A percentile compares a stretch with the other conserved stretches of the same genome.
These are phyloP conservation scores for Candida maesae DNA, from an alignment of 805 yeast species.

Conservation along the genomic window DNA sequence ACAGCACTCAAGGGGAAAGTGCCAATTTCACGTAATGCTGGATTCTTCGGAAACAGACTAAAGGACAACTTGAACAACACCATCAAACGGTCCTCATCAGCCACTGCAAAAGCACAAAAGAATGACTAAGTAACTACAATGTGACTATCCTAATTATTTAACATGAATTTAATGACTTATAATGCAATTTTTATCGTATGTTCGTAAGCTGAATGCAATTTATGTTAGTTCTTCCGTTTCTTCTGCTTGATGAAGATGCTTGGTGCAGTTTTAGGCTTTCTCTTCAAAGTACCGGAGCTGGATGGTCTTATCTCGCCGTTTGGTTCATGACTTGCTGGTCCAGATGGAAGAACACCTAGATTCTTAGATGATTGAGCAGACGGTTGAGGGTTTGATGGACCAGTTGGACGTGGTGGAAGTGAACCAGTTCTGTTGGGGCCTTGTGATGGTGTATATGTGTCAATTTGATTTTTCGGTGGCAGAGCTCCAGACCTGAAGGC, in stretches of 20 bases:
- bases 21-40: neutral
- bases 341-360: no score
- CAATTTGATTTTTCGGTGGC: neutral
- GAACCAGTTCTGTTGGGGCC: neutral
- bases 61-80: constrained; percentile 12
- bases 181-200: no score
- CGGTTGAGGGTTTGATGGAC: no score
- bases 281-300: constrained; percentile 6
- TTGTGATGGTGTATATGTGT: no score
- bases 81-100: neutral
- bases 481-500: neutral
- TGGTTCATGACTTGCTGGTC: neutral
- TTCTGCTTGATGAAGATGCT: constrained; percentile 10
- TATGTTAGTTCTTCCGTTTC: constrained; percentile 3
- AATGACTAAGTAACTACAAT: constrained; percentile 7
- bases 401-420: neutral
- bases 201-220: no score
- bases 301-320: constrained; percentile 5
- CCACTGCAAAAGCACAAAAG: constrained; percentile 6
- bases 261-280: constrained; percentile 10
- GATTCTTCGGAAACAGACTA: constrained; percentile 10
- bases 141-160: neutral
- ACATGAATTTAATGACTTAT: neutral
- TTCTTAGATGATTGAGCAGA: no score
- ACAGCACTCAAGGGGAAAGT: neutral